Evolutionary conservation across 352 stramenopile genomes (phyloP).

Genomic region (Phytopythium kandeliae): DNA sequence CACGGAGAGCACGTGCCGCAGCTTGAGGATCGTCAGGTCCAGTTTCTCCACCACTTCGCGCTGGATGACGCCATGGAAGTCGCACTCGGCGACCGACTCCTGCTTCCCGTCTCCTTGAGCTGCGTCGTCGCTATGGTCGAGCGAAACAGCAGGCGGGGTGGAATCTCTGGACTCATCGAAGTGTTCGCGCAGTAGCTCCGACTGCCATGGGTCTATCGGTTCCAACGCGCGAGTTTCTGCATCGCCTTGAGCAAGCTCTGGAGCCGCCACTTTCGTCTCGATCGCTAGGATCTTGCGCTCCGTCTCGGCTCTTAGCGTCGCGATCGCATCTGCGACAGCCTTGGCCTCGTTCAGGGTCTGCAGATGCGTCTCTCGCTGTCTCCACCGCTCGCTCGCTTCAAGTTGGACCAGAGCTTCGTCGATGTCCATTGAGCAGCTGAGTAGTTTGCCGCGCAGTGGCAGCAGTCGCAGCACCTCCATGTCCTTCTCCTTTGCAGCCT

Average conservation of each 20-base stretch:
- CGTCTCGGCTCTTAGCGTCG: conserved; percentile 12
- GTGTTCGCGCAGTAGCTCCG: conserved; percentile 20
- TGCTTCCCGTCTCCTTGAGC: neutral
- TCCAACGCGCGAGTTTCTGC: neutral
- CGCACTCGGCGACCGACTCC: neutral
- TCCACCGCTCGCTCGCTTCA: conserved; percentile 13
- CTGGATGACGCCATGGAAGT: conserved; percentile 36
- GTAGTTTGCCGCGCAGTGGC: conserved; percentile 34
- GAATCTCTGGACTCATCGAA: conserved; percentile 6
- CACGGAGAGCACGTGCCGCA: conserved; percentile 48
- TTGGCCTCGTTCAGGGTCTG: neutral
- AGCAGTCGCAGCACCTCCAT: conserved; percentile 40
- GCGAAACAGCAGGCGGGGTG: too few relatives aligned
- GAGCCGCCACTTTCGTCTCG: conserved; percentile 13
- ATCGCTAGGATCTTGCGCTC: conserved; percentile 26
- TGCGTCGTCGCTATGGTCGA: neutral
- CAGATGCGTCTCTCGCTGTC: neutral
- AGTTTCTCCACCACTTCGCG: conserved; percentile 47
- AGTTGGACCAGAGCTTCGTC: conserved; percentile 35
- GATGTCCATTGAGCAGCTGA: conserved; percentile 36
- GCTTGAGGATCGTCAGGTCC: conserved; percentile 55
- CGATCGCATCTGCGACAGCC: conserved; percentile 14
- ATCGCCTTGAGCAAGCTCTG: neutral
- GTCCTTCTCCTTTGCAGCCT: conserved; percentile 22
- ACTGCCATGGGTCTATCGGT: neutral